These are phyloP conservation scores for Lathyrus sativus DNA, from an alignment of 306 rosid genomes.

Conservation along the genomic window DNA sequence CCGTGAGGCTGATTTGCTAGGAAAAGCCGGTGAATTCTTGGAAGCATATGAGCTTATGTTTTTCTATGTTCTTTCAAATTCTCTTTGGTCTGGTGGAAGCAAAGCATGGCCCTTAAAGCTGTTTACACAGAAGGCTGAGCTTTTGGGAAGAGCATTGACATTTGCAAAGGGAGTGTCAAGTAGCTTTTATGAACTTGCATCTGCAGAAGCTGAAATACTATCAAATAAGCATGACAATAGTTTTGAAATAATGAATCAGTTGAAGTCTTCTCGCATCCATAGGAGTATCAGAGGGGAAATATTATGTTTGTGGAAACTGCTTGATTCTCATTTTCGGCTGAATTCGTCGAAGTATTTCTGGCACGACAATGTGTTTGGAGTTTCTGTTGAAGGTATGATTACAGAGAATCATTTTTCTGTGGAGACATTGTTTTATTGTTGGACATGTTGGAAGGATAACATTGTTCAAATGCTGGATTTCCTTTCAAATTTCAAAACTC, in stretches of 20 bases:
- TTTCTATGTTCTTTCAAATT: constrained; percentile 51
- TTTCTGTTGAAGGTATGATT: constrained; percentile 38
- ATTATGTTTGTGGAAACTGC: constrained; percentile 55
- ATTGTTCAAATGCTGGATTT: constrained; percentile 42
- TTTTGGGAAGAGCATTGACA: constrained; percentile 54
- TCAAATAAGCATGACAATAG: constrained; percentile 35
- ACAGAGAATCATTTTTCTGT: constrained; percentile 47
- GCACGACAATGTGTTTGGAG: constrained; percentile 44
- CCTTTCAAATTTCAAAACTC: constrained; percentile 42
- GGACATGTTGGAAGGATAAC: constrained; percentile 70
- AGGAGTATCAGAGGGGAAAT: constrained; percentile 56
- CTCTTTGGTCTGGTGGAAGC: constrained; percentile 69
- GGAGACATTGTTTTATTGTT: constrained; percentile 61
- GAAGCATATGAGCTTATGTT: constrained; percentile 54
- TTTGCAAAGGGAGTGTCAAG: constrained; percentile 48
- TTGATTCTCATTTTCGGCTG: constrained; percentile 59
- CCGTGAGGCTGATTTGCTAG: constrained; percentile 52
- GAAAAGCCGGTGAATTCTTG: constrained; percentile 52
- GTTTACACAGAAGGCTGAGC: constrained; percentile 49
- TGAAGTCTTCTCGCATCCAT: constrained; percentile 45
- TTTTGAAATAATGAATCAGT: constrained; percentile 32
- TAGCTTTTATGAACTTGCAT: constrained; percentile 43
- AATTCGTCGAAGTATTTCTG: constrained; percentile 43
- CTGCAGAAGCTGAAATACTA: constrained; percentile 54
- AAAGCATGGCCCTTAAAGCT: constrained; percentile 71